Evolutionary conservation across 129 eudicot species (phyloP), one percentile per base, ranked within the genome.

Genomic region (Tanacetum coccineum): DNA sequence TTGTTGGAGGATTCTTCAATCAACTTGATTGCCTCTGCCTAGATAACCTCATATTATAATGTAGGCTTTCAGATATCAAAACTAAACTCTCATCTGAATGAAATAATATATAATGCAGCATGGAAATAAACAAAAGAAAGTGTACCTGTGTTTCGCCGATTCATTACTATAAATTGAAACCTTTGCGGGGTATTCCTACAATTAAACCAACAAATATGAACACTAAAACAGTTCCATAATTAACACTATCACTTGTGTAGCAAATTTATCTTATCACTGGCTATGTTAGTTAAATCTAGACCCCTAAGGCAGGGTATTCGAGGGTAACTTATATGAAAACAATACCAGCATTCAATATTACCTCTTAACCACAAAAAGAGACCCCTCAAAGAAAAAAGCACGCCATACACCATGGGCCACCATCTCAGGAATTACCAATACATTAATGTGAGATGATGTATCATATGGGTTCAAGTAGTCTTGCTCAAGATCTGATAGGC

Each of bases 381-480:
- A n/a, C n/a, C n/a, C n/a, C n/a, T n/a, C 3, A 63, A 90, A 85
- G 55, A 84, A 87, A 36, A 90, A 78, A 51, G 69, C 64, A 70
- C 87, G 78, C 12, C 78, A 80, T 67, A 75, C 91, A 56, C 79
- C 95, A 28, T 87, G 90, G 82, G 82, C 54, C 36, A 87, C 13
- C 82, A 81, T 87, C 75, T 90, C 97, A 9, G 88, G 95, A 26
- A 87, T 53, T 57, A 90, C 76, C 70, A 90, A 84, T 44, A 76
- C 64, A 67, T 90, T 90, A 50, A 84, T 78, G 56, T 84, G 87
- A 68, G 95, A 78, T 18, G 97, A 84, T 59, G 93, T 70, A 22
- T 90, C 95, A 42, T 78, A 90, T 0, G 97, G 95, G 60, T 90
- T 90, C 81, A 90, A 13, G 76, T 80, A 87, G 70, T 90, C 97